phyloP scores from a whole-genome alignment of 2,329 filamentous ascomycete genomes.

The Huntiella savannae region DNA sequence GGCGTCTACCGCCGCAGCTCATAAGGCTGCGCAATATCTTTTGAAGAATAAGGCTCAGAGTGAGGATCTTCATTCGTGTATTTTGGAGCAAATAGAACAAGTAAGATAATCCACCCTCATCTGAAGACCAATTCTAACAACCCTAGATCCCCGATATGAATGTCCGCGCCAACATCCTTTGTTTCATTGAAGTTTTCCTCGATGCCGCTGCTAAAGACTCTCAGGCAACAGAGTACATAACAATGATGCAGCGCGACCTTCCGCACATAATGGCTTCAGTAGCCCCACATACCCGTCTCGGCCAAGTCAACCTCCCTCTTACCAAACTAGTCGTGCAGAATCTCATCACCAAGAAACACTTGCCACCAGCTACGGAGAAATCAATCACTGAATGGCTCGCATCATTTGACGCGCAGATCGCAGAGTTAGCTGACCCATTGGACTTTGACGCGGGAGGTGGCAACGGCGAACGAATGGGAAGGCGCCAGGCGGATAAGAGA shows the following conservation, averaged over 20 bases:
- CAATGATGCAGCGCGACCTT: constrained; percentile 91
- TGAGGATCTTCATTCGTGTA: constrained; percentile 93
- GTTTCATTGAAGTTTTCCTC: constrained; percentile 90
- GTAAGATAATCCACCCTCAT: constrained; percentile 24
- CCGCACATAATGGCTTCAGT: constrained; percentile 81
- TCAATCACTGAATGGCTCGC: constrained; percentile 74
- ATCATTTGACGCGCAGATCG: constrained; percentile 49
- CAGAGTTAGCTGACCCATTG: constrained; percentile 1
- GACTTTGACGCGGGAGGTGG: neutral
- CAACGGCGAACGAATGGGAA: constrained; percentile 36
- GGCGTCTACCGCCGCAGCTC: constrained; percentile 70
- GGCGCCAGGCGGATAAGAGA: constrained; percentile 78
- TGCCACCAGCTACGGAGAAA: constrained; percentile 52
- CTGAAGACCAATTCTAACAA: neutral
- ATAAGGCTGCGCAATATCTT: constrained; percentile 88
- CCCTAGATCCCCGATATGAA: constrained; percentile 69
- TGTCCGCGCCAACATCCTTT: constrained; percentile 95
- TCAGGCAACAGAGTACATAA: constrained; percentile 55
- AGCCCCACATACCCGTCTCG: constrained; percentile 66
- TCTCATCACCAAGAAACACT: constrained; percentile 50
- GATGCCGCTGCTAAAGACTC: constrained; percentile 63
- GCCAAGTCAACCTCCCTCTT: constrained; percentile 85
- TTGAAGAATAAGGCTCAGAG: constrained; percentile 87
- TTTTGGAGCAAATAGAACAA: constrained; percentile 81
- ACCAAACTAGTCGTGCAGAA: constrained; percentile 62